Evolutionary conservation across 1,284 basidiomycete genomes (phyloP).

Genomic region (Trametes versicolor): DNA sequence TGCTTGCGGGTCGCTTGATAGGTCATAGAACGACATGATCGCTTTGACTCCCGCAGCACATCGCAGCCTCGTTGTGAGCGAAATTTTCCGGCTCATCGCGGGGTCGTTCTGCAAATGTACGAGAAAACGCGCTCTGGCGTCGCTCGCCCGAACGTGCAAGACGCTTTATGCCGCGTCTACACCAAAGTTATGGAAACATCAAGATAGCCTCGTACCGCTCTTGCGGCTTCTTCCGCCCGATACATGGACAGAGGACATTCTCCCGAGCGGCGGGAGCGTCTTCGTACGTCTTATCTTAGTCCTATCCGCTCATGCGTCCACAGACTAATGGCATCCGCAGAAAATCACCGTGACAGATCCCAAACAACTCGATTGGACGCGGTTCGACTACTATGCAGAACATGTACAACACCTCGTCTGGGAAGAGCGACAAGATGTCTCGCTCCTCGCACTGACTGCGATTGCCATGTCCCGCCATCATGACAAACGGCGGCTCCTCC

Average conservation of each 20-base stretch:
- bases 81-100: not conserved
- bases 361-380: conserved; percentile 7
- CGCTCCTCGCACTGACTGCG: conserved; percentile 4
- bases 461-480: not conserved
- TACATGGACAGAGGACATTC: not conserved
- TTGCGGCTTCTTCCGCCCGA: not conserved
- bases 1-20: too few relatives aligned
- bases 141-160: conserved; percentile 7
- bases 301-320: not conserved
- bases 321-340: not conserved
- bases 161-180: not conserved
- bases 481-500: not conserved
- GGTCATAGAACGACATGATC: not conserved
- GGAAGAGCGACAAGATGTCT: not conserved
- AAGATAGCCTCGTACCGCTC: not conserved
- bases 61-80: conserved; percentile 2
- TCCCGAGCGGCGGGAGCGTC: not conserved
- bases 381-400: conserved; percentile 11
- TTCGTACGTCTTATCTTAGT: not conserved
- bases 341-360: not conserved
- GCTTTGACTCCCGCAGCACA: not conserved
- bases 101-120: not conserved
- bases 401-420: conserved; percentile 12
- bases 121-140: not conserved
- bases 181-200: not conserved